Base-by-base conservation (phyloP, 768 basidiomycete species). In the Amanita rimosa region DNA sequence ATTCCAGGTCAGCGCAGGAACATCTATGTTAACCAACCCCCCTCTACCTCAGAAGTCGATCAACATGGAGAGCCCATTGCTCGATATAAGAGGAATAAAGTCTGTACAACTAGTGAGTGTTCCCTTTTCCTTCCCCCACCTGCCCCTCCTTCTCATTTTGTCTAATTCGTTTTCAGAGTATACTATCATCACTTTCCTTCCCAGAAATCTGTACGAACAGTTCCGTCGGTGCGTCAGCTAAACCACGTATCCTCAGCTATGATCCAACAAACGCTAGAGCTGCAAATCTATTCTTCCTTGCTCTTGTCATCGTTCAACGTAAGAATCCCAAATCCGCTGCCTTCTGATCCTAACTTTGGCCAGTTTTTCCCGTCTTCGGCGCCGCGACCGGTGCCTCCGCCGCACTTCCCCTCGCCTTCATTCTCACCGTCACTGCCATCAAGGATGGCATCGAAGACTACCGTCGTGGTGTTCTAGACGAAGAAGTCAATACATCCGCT, bases 371-470 rank as follows among this genome's bases (percentile, higher is more conserved):
- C 48, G 67, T 96, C 27, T 98, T 98, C 60, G 95, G 91, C 43
- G 89, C 93, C 0, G 79, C 89, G 1, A 75, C 85, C 1, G 84
- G 90, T 1, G 74, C 83, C 38, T 79, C 90, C 51, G 79, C 91
- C 3, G 84, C 87, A 57, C 66, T 97, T 3, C 95, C 95, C 0
- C 73, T 97, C 6, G 68, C 86, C 34, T 89, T 94, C 65, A 95
- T 98, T 54, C 63, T 99, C 35, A 62, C 70, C 24, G 85, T 95
- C 44, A 97, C 95, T 13, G 94, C 85, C 3, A 76, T 96, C 70
- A 99, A 97, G 65, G 95, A 99, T 61, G 95, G 85, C 6, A 70
- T 97, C 29, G 95, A 98, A 67, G 95, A 99, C 65, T 94, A 90
- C 61, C 81, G 94, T n/a, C 82, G 95, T 44, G 85, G 85, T 8